Evolutionary conservation across 2,329 filamentous ascomycete genomes (phyloP), one percentile per base, ranked within the genome.

Genomic region (Aspergillus intermedius): DNA sequence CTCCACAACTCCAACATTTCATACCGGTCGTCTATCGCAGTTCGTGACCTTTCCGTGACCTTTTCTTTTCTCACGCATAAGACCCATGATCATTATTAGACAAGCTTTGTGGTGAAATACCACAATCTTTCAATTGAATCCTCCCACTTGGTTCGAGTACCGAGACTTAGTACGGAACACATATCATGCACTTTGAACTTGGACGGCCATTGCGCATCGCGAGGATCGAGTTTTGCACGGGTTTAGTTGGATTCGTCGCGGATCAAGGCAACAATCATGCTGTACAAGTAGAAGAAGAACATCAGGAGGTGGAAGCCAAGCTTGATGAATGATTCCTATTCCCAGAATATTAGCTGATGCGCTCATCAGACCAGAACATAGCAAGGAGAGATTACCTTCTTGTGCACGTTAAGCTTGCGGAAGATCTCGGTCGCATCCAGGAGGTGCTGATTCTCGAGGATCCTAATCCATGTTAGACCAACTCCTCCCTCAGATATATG

Each of bases 271-370:
- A 96, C 91, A 61, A 93, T 93, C 88, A 93, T 94, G 84, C 88
- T 94, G 82, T 95, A 95, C 49, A 98, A 86, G 77, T 98, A 98
- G 82, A 97, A 98, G 84, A 98, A 98, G 82, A 98, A 98, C 90
- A 98, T 96, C 75, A 98, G 73, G 52, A 98, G 79, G 74, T 98
- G 93, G 80, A 98, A 98, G 49, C 91, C 93, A 40, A 98, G 88
- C 78, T 98, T 98, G 77, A 93, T 85, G 73, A 98, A 98, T 0
- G 93, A 97, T 82, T 98, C 93, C 91, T 95, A 58, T 40, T 17
- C 19, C 15, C 15, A 32, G 9, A 46, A 57, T 39, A 58, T 56
- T 43, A 12, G 44, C 49, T 13, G 3, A 35, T 17, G 32, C n/a
- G 34, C 34, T 13, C 13, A 17, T 3, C 8, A 35, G n/a, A 35